Conservation (phyloP, 2,329 filamentous ascomycete genomes). For the Lithohypha guttulata region DNA sequence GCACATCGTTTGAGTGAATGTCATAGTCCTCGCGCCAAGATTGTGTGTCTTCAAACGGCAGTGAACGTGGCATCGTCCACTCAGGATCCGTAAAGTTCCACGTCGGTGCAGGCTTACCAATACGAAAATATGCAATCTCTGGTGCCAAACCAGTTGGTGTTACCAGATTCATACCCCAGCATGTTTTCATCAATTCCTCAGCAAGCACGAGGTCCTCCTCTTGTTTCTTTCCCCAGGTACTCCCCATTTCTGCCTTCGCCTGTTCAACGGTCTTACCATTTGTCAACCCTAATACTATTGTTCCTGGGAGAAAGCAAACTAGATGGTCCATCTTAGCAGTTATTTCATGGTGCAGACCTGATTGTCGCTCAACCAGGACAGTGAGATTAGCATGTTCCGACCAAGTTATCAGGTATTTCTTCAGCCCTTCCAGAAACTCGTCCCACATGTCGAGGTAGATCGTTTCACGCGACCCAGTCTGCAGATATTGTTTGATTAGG, state of each 20-base stretch:
- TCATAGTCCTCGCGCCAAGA: slow-evolving; percentile 68
- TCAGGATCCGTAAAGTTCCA: slow-evolving; percentile 22
- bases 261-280: slow-evolving; percentile 64
- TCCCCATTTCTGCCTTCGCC: slow-evolving; percentile 45
- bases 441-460: slow-evolving; percentile 91
- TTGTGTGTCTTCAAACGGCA: slow-evolving; percentile 32
- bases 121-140: slow-evolving; percentile 85
- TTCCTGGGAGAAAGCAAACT: slow-evolving; percentile 94
- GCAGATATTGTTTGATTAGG: slow-evolving; percentile 94
- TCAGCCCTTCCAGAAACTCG: slow-evolving; percentile 70
- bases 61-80: slow-evolving; percentile 44
- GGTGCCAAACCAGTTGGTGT: slow-evolving; percentile 85
- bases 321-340: slow-evolving; percentile 95
- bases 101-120: slow-evolving; percentile 54
- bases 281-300: slow-evolving; percentile 80
- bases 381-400: slow-evolving; percentile 69
- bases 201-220: slow-evolving; percentile 83
- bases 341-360: slow-evolving; percentile 55
- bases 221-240: slow-evolving; percentile 60
- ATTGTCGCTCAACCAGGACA: slow-evolving; percentile 77
- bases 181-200: slow-evolving; percentile 86
- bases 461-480: slow-evolving; percentile 76
- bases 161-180: slow-evolving; percentile 92
- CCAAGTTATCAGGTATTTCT: slow-evolving; percentile 87
- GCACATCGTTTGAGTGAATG: slow-evolving; percentile 50